A percentile compares a stretch with the other conserved stretches of the same genome.
Conservation (phyloP, 352 stramenopile species). For the Thraustochytrium sp. region DNA sequence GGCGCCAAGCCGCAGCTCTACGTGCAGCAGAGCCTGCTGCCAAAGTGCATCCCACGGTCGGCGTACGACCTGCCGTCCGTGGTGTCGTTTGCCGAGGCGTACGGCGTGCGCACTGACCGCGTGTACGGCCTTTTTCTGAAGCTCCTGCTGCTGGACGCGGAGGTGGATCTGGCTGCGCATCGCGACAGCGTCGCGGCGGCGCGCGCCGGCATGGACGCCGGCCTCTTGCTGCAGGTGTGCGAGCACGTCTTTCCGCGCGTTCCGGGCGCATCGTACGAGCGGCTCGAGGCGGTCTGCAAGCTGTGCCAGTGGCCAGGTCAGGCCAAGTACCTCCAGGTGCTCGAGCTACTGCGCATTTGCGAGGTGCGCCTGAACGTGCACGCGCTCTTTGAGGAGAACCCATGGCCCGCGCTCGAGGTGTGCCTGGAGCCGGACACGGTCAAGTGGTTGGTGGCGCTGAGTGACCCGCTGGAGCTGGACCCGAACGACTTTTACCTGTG, state of each 20-base stretch:
- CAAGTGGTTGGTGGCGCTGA: constrained; percentile 37
- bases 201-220: neutral
- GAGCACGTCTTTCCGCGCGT: neutral
- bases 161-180: neutral
- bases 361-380: constrained; percentile 14
- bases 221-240: neutral
- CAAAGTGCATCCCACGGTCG: neutral
- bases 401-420: neutral
- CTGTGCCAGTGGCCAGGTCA: neutral
- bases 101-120: neutral
- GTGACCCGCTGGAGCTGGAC: constrained; percentile 27
- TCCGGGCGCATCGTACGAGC: neutral
- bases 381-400: neutral
- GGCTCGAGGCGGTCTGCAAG: neutral
- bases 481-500: constrained; percentile 41
- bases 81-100: neutral
- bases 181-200: neutral
- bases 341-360: constrained; percentile 3
- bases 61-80: neutral
- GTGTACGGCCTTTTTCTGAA: neutral
- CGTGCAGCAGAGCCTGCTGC: neutral
- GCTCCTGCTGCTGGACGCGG: neutral
- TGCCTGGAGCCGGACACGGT: constrained; percentile 25
- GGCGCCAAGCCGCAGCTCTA: neutral
- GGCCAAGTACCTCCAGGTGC: constrained; percentile 33